Percentiles rank a stretch among this genome's conserved stretches.
Evolutionary conservation across 805 yeast genomes (phyloP).

Genomic region (Ogataea corticis): DNA sequence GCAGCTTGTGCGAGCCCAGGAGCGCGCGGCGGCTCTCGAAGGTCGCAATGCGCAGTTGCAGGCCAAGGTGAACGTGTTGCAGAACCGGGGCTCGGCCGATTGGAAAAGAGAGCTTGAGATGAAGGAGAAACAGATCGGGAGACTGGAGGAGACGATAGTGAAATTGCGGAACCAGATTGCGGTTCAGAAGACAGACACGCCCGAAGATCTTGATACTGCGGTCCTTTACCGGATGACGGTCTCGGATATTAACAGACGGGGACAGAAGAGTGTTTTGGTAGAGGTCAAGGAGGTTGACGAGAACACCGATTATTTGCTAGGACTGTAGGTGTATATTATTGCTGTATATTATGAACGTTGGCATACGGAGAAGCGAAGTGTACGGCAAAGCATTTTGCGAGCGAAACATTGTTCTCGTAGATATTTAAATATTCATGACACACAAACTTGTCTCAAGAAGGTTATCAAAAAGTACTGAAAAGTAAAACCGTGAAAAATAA

Average conservation of each 20-base stretch:
- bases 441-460: too few relatives aligned
- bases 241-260: slow-evolving; percentile 3
- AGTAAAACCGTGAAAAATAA: too few relatives aligned
- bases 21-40: neutral
- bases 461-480: too few relatives aligned
- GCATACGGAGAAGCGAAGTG: too few relatives aligned
- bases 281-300: slow-evolving; percentile 3
- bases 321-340: slow-evolving; percentile 1
- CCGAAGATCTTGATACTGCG: slow-evolving; percentile 10
- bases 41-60: slow-evolving; percentile 2
- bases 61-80: neutral
- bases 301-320: slow-evolving; percentile 18
- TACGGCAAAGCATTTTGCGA: too few relatives aligned
- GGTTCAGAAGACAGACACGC: neutral
- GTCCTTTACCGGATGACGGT: slow-evolving; percentile 11
- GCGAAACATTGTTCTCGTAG: too few relatives aligned
- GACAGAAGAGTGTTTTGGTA: neutral
- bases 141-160: neutral
- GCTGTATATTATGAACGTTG: slow-evolving; percentile 4
- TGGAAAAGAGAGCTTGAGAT: neutral
- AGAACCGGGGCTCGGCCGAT: neutral
- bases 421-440: too few relatives aligned
- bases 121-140: neutral
- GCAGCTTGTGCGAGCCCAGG: neutral
- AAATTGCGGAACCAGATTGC: slow-evolving; percentile 3